Percentiles rank a stretch among this genome's conserved stretches.
These are phyloP conservation scores for Ustulina deusta DNA, from an alignment of 2,329 filamentous ascomycete species.

Conservation along the genomic window DNA sequence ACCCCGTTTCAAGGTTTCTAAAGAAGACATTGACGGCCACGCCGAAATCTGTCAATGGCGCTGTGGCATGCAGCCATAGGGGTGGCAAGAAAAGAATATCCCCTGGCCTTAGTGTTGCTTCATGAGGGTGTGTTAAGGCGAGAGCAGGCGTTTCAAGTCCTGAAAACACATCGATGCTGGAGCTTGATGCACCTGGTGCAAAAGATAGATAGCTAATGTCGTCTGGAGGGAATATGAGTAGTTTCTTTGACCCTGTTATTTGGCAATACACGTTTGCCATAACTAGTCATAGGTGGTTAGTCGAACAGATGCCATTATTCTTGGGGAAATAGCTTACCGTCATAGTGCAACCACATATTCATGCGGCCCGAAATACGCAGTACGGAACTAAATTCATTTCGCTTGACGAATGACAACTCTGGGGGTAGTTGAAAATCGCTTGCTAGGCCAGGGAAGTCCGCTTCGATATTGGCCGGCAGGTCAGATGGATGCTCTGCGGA, in stretches of 20 bases:
- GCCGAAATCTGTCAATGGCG: slow-evolving; percentile 69
- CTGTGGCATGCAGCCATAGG: slow-evolving; percentile 84
- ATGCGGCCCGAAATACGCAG: slow-evolving; percentile 83
- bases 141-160: slow-evolving; percentile 57
- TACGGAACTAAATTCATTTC: slow-evolving; percentile 81
- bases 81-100: slow-evolving; percentile 85
- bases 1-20: slow-evolving; percentile 73
- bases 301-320: not conserved
- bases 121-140: slow-evolving; percentile 69
- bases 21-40: slow-evolving; percentile 94
- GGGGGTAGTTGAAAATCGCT: slow-evolving; percentile 77
- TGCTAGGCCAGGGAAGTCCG: slow-evolving; percentile 78
- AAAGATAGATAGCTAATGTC: slow-evolving; percentile 79
- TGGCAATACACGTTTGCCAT: slow-evolving; percentile 91
- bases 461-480: slow-evolving; percentile 74
- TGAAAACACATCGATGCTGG: slow-evolving; percentile 78
- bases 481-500: slow-evolving; percentile 76
- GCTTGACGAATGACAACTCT: slow-evolving; percentile 67
- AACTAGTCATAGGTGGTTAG: slow-evolving; percentile 57
- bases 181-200: slow-evolving; percentile 82
- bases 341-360: slow-evolving; percentile 92
- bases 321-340: slow-evolving; percentile 62
- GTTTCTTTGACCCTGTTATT: slow-evolving; percentile 76
- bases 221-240: slow-evolving; percentile 81
- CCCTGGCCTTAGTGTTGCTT: slow-evolving; percentile 74